These are phyloP conservation scores for Sporothrix pallida DNA, from an alignment of 2,329 filamentous ascomycete species.

Conservation along the genomic window DNA sequence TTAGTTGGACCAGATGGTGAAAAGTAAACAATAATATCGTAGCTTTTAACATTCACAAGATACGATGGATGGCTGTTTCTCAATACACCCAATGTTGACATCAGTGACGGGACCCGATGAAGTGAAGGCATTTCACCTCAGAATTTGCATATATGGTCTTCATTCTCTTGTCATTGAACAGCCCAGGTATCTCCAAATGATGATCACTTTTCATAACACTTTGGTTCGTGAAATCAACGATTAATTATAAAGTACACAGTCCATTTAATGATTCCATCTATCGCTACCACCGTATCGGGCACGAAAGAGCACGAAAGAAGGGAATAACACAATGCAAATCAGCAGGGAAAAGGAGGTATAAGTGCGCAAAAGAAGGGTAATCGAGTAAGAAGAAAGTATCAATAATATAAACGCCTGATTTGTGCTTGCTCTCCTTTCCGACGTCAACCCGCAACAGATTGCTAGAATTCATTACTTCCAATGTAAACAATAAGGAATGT, in stretches of 20 bases:
- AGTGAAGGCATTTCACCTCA: too few relatives aligned
- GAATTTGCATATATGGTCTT: too few relatives aligned
- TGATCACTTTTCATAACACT: not conserved
- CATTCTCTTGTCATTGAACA: not conserved
- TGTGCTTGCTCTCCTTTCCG: constrained; percentile 8
- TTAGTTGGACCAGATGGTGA: not conserved
- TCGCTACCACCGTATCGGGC: not conserved
- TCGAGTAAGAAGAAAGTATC: not conserved
- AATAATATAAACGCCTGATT: constrained; percentile 8
- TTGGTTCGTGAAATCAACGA: not conserved
- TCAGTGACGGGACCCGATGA: too few relatives aligned
- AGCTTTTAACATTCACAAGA: not conserved
- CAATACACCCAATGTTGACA: too few relatives aligned
- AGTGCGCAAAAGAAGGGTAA: not conserved
- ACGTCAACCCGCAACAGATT: not conserved
- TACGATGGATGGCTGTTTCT: too few relatives aligned
- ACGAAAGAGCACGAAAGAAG: not conserved
- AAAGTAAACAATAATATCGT: not conserved
- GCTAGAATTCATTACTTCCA: not conserved
- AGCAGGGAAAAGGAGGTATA: not conserved
- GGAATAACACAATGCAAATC: not conserved
- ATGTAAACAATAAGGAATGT: not conserved
- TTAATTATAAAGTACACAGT: not conserved
- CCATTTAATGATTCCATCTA: not conserved
- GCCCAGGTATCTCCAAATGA: not conserved